Conservation (phyloP, 441 rosid genomes). For the Heliophila coronopifolia region DNA sequence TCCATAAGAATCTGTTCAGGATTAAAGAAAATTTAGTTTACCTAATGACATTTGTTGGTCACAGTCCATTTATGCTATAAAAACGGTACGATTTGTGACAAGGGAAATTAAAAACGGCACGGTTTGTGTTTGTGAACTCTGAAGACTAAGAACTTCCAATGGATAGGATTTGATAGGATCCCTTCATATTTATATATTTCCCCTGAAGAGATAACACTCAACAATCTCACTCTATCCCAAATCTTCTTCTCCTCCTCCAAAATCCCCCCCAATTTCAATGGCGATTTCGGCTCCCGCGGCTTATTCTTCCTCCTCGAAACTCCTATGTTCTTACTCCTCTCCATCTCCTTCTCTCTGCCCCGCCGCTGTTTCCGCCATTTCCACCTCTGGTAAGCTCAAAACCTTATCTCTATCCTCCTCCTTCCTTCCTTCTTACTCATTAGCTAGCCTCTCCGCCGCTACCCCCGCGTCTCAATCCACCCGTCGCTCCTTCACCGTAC, state of each 20-base stretch:
- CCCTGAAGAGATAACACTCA: conserved; percentile 21
- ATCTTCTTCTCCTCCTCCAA: conserved; percentile 9
- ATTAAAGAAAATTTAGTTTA: conserved; percentile 18
- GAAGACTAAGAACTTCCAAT: conserved; percentile 13
- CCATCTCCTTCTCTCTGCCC: conserved; percentile 27
- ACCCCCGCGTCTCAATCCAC: conserved; percentile 23
- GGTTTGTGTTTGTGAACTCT: not conserved
- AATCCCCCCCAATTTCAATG: conserved; percentile 21
- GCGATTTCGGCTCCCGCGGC: conserved; percentile 24
- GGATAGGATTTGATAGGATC: conserved; percentile 28
- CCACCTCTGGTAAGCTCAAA: conserved; percentile 24
- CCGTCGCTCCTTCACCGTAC: conserved; percentile 46
- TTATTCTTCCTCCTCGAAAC: conserved; percentile 25
- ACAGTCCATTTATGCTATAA: not conserved
- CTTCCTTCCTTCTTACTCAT: conserved; percentile 41
- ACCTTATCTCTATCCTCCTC: conserved; percentile 34
- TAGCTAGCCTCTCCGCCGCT: conserved; percentile 23
- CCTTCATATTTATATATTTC: conserved; percentile 10
- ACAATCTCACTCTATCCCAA: conserved; percentile 24
- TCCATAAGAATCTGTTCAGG: conserved; percentile 68
- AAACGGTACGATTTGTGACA: not conserved
- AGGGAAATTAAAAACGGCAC: not conserved
- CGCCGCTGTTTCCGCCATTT: conserved; percentile 25
- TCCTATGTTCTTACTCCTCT: conserved; percentile 18
- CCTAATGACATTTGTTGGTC: not conserved